Evolutionary conservation across 2,329 filamentous ascomycete species (phyloP), one percentile per base, ranked within the genome.

Genomic region (Tothia fuscella): DNA sequence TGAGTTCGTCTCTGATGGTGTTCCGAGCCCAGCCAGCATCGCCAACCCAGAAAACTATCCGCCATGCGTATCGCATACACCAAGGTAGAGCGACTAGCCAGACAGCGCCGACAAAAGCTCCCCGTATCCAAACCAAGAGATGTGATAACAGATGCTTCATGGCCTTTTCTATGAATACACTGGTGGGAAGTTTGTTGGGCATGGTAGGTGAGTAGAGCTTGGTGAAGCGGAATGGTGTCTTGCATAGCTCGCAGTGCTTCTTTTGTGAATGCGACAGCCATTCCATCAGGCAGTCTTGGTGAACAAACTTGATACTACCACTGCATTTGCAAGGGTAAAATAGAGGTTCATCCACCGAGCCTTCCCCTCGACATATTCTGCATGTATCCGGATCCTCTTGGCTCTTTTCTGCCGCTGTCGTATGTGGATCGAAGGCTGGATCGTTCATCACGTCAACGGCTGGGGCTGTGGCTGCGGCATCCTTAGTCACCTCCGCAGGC

Each of bases 261-360:
- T 98, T 98, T 60, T 98, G 88, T 2, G 91, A 96, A 62, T 98
- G 93, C 38, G 87, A 89, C 17, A 98, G 71, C 91, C 91, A 98
- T 63, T 96, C 88, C 82, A 98, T 94, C 62, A 98, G 67, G 60
- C 91, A 98, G 59, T 93, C 84, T 63, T 98, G 91, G 60, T 98
- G 91, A 47, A 98, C 91, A 56, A 82, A 94, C 66, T 94, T 95
- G 66, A 98, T 98, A 64, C 89, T 96, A 44, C 91, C 91, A 57
- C 86, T 95, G 67, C 91, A 98, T 69, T 95, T 95, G 78, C 91
- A 98, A 5, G 91, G 91, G 57, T 93, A 91, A 67, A 94, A 98
- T 29, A 98, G 73, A 45, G 86, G 87, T 57, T 96, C 91, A 3
- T 83, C 74, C 3, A 71, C 62, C 1, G 82, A 83, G 42, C 76